Percentiles rank a stretch among this genome's conserved stretches.
These are phyloP conservation scores for Ascochyta pisi DNA, from an alignment of 2,329 filamentous ascomycete species.

Conservation along the genomic window DNA sequence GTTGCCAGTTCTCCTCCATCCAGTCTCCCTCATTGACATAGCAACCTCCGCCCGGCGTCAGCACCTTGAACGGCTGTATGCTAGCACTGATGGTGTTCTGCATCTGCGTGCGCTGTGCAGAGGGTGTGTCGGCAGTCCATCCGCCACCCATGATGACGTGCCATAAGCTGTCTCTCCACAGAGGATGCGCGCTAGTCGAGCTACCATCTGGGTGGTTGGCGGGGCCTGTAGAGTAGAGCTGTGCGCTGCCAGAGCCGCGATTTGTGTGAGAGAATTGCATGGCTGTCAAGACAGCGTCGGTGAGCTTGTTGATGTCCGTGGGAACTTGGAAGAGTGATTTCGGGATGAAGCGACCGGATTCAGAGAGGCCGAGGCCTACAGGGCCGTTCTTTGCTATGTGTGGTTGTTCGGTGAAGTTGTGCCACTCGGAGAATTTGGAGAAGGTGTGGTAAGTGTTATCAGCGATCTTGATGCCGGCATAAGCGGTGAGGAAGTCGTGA, in stretches of 20 bases:
- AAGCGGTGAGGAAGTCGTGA: slow-evolving; percentile 39
- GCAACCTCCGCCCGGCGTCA: slow-evolving; percentile 46
- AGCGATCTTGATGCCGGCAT: slow-evolving; percentile 42
- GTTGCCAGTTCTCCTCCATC: slow-evolving; percentile 44
- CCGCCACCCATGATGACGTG: slow-evolving; percentile 43
- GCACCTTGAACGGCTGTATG: slow-evolving; percentile 41
- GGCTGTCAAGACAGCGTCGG: slow-evolving; percentile 39
- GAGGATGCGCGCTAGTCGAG: slow-evolving; percentile 42
- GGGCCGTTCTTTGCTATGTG: slow-evolving; percentile 43
- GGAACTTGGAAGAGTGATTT: slow-evolving; percentile 34
- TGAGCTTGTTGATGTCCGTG: slow-evolving; percentile 31
- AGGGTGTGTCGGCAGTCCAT: slow-evolving; percentile 35
- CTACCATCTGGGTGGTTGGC: slow-evolving; percentile 40
- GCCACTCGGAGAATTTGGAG: slow-evolving; percentile 41
- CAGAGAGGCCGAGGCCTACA: slow-evolving; percentile 44
- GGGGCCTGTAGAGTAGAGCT: slow-evolving; percentile 47
- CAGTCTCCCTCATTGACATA: slow-evolving; percentile 49
- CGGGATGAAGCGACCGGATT: slow-evolving; percentile 45
- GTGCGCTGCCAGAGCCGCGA: slow-evolving; percentile 36
- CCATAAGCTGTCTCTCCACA: slow-evolving; percentile 45
- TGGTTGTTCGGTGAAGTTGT: slow-evolving; percentile 38
- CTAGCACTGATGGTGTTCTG: slow-evolving; percentile 41
- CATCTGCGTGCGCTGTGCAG: slow-evolving; percentile 28
- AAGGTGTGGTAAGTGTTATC: slow-evolving; percentile 44
- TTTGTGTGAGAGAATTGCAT: slow-evolving; percentile 43